Evolutionary conservation across 2,329 filamentous ascomycete genomes (phyloP), one percentile per base, ranked within the genome.

Genomic region (Cytospora paraplurivora): DNA sequence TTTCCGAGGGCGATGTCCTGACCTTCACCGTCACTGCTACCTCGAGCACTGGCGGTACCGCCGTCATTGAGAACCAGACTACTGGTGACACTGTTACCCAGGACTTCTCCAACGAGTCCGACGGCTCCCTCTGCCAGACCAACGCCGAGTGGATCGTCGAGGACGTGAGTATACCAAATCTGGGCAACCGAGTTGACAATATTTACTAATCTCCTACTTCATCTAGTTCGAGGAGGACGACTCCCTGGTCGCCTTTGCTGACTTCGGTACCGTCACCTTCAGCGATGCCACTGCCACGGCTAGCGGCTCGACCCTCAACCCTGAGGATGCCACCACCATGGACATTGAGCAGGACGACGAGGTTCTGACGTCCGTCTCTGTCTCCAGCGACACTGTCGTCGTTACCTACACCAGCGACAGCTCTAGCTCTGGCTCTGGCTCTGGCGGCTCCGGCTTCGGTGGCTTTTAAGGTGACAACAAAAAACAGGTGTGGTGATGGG

Each of bases 81-180:
- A 85, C 78, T 2, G 83, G 83, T 51, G 70, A 82, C 69, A 77
- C 70, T 12, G 81, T 81, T 34, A 78, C 76, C 27, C 78, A 86
- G 72, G 78, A 74, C 3, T 79, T 87, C 71, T 74, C 68, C 49
- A 76, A 74, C 57, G 38, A 49, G 32, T 41, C 50, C 13, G n/a
- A 62, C 12, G 59, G 59, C 3, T 32, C 37, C 41, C 59, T 62
- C 7, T 62, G 59, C 59, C 75, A 81, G 47, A 69, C 71, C 0
- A 85, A 85, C 66, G 85, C 82, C 12, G 84, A 87, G 69, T 87
- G 84, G 84, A 86, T 87, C 66, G 82, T 86, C 10, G 84, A 86
- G 73, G 81, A 82, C 61, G 58, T 61, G 21, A 61, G 51, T 34
- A 4, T 2, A 37, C 35, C 8, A 3, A 6, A 37, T 8, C 12